These are phyloP conservation scores for Komagataea norvegica DNA, from an alignment of 1,139 yeast species.

Conservation along the genomic window DNA sequence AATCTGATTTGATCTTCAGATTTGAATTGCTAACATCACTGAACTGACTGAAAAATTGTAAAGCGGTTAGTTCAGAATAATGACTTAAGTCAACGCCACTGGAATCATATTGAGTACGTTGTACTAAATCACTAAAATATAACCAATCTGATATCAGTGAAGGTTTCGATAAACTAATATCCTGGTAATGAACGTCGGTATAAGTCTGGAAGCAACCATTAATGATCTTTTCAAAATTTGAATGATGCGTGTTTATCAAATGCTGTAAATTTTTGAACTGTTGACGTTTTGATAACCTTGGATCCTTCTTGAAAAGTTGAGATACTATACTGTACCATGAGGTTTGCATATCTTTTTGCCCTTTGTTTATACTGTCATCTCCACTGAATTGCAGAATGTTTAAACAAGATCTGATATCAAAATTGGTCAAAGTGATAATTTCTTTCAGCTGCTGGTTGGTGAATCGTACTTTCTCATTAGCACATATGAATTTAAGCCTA, in stretches of 20 bases:
- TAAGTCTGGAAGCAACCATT: constrained; percentile 71
- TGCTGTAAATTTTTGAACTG: constrained; percentile 45
- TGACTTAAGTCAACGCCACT: constrained; percentile 45
- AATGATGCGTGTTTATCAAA: constrained; percentile 38
- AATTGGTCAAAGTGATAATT: constrained; percentile 67
- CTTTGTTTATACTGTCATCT: constrained; percentile 21
- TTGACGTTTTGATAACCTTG: constrained; percentile 38
- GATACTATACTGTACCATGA: constrained; percentile 59
- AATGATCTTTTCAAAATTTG: constrained; percentile 57
- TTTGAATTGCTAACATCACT: constrained; percentile 48
- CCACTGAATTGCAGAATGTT: constrained; percentile 73
- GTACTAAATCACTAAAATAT: constrained; percentile 55
- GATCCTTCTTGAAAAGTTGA: constrained; percentile 47
- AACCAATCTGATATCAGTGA: constrained; percentile 72
- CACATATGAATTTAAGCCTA: constrained; percentile 46
- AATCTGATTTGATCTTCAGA: constrained; percentile 39
- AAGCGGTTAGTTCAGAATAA: constrained; percentile 53
- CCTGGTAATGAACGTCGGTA: constrained; percentile 52
- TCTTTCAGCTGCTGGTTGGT: constrained; percentile 42
- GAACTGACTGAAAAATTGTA: constrained; percentile 64
- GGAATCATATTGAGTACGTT: constrained; percentile 39
- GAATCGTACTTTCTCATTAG: constrained; percentile 38
- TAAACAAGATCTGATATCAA: constrained; percentile 82
- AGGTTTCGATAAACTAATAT: constrained; percentile 63
- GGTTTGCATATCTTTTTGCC: constrained; percentile 48